Evolutionary conservation across 352 stramenopile species (phyloP), one percentile per base, ranked within the genome.

Genomic region (Phytopythium kandeliae): DNA sequence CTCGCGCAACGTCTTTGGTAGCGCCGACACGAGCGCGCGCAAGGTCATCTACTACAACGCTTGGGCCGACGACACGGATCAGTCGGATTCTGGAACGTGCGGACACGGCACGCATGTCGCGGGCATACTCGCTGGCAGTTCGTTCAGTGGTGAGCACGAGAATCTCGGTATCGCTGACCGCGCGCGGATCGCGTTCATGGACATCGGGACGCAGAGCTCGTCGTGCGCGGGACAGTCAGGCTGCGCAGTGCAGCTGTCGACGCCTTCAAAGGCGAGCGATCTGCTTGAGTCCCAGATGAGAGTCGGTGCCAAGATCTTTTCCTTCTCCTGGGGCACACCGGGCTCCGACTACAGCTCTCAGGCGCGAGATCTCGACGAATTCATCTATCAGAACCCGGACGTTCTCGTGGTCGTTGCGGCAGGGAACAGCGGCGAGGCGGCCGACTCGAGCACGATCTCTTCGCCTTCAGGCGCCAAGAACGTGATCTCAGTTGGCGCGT

Each of bases 101-200:
- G 89, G 86, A 15, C 89, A 97, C 55, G 89, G 89, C 5, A 97
- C 89, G 3, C 89, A 97, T 52, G 86, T 96, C 16, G 62, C 81
- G 2, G 89, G 89, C 0, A 81, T 95, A 8, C 48, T 92, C 3
- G 79, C 75, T 10, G 89, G 89, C 4, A 89, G 72, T 21, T 92
- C 82, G 33, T 84, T 70, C 30, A 92, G 73, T 33, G 71, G 71
- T 11, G 61, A 74, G 34, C 42, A 71, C n/a, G 25, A 56, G 7
- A 54, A 89, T 49, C 48, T 92, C 11, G 88, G 86, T 11, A 87
- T 93, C 43, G 87, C 87, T 0, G 65, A 78, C 45, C 73, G 67
- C 13, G 65, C 88, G 11, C 89, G 89, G 42, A 81, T 96, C 58
- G 85, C 88, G n/a, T 95, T 97, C 55, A 95, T 96, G 75, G 88